phyloP scores from a whole-genome alignment of 2,329 filamentous ascomycete species.

The Ophiostoma novo-ulmi region DNA sequence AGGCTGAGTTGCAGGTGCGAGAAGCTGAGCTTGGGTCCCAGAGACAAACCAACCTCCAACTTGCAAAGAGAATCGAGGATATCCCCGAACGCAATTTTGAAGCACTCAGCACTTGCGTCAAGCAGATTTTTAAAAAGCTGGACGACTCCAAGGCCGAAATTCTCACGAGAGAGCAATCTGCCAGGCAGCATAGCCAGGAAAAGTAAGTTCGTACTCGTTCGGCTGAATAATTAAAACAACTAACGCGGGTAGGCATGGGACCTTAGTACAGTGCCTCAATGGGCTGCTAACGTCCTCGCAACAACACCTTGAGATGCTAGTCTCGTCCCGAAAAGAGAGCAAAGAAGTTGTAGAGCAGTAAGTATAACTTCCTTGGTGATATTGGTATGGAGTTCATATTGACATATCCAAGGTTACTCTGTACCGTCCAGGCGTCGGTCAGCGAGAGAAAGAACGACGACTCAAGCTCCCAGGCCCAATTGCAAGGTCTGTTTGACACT shows the following conservation, averaged over 20 bases:
- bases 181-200: background rate
- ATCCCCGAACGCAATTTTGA: conserved; percentile 26
- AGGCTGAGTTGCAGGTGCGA: conserved; percentile 9
- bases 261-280: conserved; percentile 16
- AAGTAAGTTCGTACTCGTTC: conserved; percentile 12
- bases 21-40: conserved; percentile 19
- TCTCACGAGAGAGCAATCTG: background rate
- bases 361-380: background rate
- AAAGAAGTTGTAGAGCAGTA: conserved; percentile 12
- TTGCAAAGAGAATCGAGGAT: conserved; percentile 20
- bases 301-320: conserved; percentile 13
- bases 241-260: conserved; percentile 11
- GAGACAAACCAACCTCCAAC: conserved; percentile 13
- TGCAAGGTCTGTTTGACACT: background rate
- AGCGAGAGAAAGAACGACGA: background rate
- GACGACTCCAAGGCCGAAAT: conserved; percentile 16
- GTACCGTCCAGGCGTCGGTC: background rate
- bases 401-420: background rate
- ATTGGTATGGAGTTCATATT: background rate
- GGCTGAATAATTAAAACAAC: no score
- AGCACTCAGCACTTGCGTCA: conserved; percentile 21
- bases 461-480: background rate
- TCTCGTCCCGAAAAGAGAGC: conserved; percentile 9
- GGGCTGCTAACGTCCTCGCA: conserved; percentile 1
- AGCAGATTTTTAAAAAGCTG: conserved; percentile 23